phyloP scores from a whole-genome alignment of 192 early-diverging fungal species.

The Coemansia sp. region DNA sequence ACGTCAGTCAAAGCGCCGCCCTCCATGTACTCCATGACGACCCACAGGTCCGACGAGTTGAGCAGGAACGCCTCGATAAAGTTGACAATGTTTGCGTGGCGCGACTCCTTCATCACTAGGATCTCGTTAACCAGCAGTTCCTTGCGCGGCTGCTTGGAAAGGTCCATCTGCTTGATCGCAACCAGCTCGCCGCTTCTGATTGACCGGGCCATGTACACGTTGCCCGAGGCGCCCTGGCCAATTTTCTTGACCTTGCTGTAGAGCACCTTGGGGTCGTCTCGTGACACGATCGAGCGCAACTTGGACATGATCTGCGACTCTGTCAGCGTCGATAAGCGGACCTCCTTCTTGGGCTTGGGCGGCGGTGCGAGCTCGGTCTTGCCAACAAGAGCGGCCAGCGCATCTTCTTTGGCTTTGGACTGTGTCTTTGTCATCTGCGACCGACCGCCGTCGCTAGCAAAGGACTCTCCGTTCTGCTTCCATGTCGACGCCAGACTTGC shows the following conservation, averaged over 20 bases:
- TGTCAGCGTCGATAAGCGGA: slow-evolving; percentile 85
- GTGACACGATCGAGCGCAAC: slow-evolving; percentile 85
- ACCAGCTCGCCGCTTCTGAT: slow-evolving; percentile 73
- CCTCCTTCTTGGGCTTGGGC: slow-evolving; percentile 67
- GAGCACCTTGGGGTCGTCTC: slow-evolving; percentile 84
- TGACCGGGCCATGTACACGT: slow-evolving; percentile 92
- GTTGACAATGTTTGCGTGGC: slow-evolving; percentile 96
- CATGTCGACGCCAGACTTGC: slow-evolving; percentile 11
- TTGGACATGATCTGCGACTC: slow-evolving; percentile 95
- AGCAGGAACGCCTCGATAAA: slow-evolving; percentile 91
- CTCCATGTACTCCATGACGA: slow-evolving; percentile 99
- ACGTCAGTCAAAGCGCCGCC: slow-evolving; percentile 96
- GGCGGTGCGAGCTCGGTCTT: slow-evolving; percentile 48
- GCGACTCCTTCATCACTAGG: slow-evolving; percentile 89
- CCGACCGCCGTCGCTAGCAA: slow-evolving; percentile 23
- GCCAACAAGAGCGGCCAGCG: slow-evolving; percentile 57
- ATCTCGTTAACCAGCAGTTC: slow-evolving; percentile 94
- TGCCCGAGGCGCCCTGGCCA: slow-evolving; percentile 97
- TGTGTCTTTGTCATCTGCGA: slow-evolving; percentile 54
- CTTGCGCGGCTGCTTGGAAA: slow-evolving; percentile 82
- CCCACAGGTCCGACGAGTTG: slow-evolving; percentile 85
- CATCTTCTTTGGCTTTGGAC: slow-evolving; percentile 57
- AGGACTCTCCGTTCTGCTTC: slow-evolving; percentile 39
- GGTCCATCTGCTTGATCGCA: slow-evolving; percentile 94
- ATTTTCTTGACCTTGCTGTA: slow-evolving; percentile 96